Conservation (phyloP, 495 filamentous ascomycete species). For the Pyrenula aspistea region DNA sequence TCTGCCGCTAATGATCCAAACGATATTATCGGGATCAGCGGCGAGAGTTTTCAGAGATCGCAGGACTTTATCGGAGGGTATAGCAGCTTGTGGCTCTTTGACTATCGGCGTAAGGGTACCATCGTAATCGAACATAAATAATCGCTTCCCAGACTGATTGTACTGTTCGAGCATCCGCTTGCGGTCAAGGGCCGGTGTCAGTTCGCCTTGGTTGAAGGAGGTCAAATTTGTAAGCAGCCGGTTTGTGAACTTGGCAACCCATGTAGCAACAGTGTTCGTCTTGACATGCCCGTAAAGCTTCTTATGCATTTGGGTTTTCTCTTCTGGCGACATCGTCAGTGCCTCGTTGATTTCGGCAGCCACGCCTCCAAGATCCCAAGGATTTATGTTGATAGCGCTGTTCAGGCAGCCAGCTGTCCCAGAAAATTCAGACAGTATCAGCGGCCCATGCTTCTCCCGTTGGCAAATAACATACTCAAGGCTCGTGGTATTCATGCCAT, state of each 20-base stretch:
- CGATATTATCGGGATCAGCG: slow-evolving; percentile 64
- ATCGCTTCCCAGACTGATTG: slow-evolving; percentile 52
- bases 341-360: slow-evolving; percentile 70
- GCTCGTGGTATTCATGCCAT: slow-evolving; percentile 95
- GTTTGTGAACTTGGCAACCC: slow-evolving; percentile 66
- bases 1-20: slow-evolving; percentile 97
- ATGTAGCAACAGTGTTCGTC: slow-evolving; percentile 68
- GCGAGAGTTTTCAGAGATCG: slow-evolving; percentile 68
- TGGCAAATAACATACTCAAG: slow-evolving; percentile 90
- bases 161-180: slow-evolving; percentile 58
- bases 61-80: slow-evolving; percentile 73
- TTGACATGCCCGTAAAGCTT: slow-evolving; percentile 73
- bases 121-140: slow-evolving; percentile 97
- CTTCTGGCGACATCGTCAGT: slow-evolving; percentile 53
- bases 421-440: slow-evolving; percentile 92
- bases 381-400: slow-evolving; percentile 86
- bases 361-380: slow-evolving; percentile 76
- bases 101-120: slow-evolving; percentile 97
- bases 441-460: slow-evolving; percentile 65
- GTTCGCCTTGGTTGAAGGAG: slow-evolving; percentile 58
- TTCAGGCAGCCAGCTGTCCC: slow-evolving; percentile 78
- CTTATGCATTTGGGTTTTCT: slow-evolving; percentile 36
- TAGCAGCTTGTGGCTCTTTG: slow-evolving; percentile 70
- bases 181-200: slow-evolving; percentile 71
- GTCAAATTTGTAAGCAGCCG: slow-evolving; percentile 66